Conservation (phyloP, 108 stramenopile genomes). For the Epipyxis sp. region DNA sequence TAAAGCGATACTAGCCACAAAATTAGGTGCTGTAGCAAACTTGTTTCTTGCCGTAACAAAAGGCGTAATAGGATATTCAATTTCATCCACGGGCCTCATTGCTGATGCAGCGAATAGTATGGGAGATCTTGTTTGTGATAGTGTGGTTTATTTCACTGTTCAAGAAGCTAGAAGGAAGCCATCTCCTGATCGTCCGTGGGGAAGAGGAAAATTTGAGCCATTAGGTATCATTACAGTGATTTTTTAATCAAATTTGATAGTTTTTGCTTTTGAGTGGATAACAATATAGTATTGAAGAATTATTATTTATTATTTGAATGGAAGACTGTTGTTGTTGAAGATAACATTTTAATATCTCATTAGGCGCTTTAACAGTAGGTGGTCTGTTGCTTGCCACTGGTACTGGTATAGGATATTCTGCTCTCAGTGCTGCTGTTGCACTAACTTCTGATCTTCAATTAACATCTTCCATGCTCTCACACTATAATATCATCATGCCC, state of each 20-base stretch:
- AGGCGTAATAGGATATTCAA: background rate
- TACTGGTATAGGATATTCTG: conserved; percentile 22
- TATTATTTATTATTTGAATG: no score
- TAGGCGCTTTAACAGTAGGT: conserved; percentile 25
- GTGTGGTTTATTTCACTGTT: conserved; percentile 19
- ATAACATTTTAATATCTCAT: background rate
- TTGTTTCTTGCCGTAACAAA: background rate
- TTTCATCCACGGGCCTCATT: conserved; percentile 19
- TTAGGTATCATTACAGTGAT: conserved; percentile 18
- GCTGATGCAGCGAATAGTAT: conserved; percentile 35
- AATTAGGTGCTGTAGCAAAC: conserved; percentile 22
- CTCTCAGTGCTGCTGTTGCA: background rate
- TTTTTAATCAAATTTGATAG: no score
- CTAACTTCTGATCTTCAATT: no score
- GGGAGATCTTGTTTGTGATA: conserved; percentile 17
- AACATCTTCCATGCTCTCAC: no score
- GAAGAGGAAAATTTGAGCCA: conserved; percentile 26
- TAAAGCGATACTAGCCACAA: background rate
- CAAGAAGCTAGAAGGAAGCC: conserved; percentile 1
- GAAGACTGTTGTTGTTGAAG: no score
- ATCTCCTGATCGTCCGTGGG: conserved; percentile 20
- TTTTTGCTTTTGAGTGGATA: no score
- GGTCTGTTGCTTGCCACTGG: conserved; percentile 10
- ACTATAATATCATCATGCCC: no score
- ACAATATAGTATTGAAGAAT: no score